Evolutionary conservation across 2,329 filamentous ascomycete species (phyloP), one percentile per base, ranked within the genome.

Genomic region (Phaeosphaeria sp.): DNA sequence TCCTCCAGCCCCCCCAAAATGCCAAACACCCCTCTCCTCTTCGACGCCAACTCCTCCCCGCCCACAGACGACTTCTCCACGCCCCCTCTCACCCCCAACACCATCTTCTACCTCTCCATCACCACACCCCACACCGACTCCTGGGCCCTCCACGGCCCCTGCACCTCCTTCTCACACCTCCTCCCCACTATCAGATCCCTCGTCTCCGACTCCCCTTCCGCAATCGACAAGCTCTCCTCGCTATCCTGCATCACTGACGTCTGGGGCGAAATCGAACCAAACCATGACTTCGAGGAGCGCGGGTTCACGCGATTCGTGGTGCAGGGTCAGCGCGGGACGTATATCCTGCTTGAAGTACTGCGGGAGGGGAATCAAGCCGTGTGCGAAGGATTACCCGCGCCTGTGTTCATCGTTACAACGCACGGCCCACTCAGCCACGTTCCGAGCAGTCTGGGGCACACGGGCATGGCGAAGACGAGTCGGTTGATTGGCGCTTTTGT

Each of bases 81-180:
- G 1, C 46, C 60, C 20, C 6, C 49, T 15, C 24, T 44, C 22
- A 17, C 30, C 8, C 21, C 53, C 1, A n/a, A 57, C 44, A 67
- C 67, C 9, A 57, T 68, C 59, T 62, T 61, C 58, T 73, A 72
- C 57, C 69, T 74, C 30, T 60, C 62, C 51, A 49, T 63, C 62
- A 68, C 50, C 7, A 60, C 59, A 1, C 71, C 67, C 0, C 66
- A 71, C 60, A 63, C 54, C 15, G 68, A 74, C 57, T 51, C 52
- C 7, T 60, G 60, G 59, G 39, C 49, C 6, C 55, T 68, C 55
- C 21, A 59, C 55, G 67, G 68, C 46, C 71, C 71, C 6, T 51
- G 50, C 2, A 25, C 49, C 2, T 36, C 22, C 5, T 73, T 72
- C 63, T 21, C 42, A 0, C 51, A 57, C 40, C 64, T 73, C n/a